These are phyloP conservation scores for Ensete ventricosum DNA, from an alignment of 176 grass and related monocot genomes.

Conservation along the genomic window DNA sequence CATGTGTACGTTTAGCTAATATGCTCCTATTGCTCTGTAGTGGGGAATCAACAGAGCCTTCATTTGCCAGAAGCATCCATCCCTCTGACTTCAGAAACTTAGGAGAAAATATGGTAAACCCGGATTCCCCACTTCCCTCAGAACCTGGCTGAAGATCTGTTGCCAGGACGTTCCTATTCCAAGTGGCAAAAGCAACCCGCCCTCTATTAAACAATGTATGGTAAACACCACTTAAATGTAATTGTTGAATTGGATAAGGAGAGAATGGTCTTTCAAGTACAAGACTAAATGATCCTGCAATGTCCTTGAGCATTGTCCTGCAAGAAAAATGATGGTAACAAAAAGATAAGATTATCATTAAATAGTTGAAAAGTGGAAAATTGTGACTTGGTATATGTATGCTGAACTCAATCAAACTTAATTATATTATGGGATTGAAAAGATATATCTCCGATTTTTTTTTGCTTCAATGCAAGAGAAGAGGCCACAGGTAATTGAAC, in stretches of 20 bases:
- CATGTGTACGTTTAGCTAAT: constrained; percentile 33
- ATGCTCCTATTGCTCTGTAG: constrained; percentile 23
- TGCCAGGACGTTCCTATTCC: constrained; percentile 43
- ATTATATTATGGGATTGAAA: not conserved
- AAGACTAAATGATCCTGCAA: constrained; percentile 54
- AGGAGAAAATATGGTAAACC: constrained; percentile 84
- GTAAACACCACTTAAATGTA: constrained; percentile 66
- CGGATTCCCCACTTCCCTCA: constrained; percentile 33
- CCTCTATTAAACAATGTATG: constrained; percentile 80
- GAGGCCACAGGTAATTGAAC: no score
- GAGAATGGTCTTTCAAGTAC: constrained; percentile 85
- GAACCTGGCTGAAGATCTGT: constrained; percentile 31
- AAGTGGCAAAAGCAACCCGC: constrained; percentile 45
- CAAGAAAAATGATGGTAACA: constrained; percentile 17
- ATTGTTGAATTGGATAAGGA: constrained; percentile 81
- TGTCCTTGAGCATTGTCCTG: constrained; percentile 55
- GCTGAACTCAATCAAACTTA: not conserved
- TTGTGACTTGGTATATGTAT: not conserved
- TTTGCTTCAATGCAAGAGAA: not conserved
- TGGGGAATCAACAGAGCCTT: constrained; percentile 24
- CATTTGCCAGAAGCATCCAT: constrained; percentile 44
- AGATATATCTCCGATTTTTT: not conserved
- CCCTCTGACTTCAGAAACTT: constrained; percentile 50
- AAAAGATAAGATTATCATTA: not conserved
- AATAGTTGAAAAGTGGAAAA: not conserved